These are phyloP conservation scores for Globisporangium cederbergense DNA, from an alignment of 352 stramenopile species.

Conservation along the genomic window DNA sequence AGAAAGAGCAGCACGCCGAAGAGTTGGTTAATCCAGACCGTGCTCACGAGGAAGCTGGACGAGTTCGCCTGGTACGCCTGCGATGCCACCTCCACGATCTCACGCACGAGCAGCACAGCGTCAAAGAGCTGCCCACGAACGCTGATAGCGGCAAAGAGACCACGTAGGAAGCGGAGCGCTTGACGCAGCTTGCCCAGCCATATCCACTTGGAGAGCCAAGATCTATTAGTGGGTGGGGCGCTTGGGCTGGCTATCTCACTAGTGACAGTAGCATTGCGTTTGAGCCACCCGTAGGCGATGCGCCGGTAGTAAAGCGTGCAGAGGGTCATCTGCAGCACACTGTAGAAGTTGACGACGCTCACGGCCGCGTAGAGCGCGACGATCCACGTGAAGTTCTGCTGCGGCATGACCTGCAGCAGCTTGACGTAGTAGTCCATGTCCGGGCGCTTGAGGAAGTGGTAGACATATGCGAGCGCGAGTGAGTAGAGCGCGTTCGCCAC, in stretches of 20 bases:
- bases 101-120: slow-evolving; percentile 18
- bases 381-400: slow-evolving; percentile 12
- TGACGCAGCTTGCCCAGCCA: not conserved
- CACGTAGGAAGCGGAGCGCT: not conserved
- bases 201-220: not conserved
- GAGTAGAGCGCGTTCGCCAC: slow-evolving; percentile 14
- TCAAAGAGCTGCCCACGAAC: slow-evolving; percentile 26
- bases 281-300: slow-evolving; percentile 7
- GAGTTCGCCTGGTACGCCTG: slow-evolving; percentile 29
- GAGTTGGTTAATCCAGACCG: slow-evolving; percentile 31
- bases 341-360: slow-evolving; percentile 15
- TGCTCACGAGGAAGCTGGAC: slow-evolving; percentile 23
- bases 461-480: slow-evolving; percentile 14
- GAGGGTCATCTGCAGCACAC: slow-evolving; percentile 8
- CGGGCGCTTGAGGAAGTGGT: slow-evolving; percentile 6
- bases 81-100: slow-evolving; percentile 23
- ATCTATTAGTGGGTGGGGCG: not conserved
- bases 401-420: slow-evolving; percentile 14
- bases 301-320: slow-evolving; percentile 10
- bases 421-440: slow-evolving; percentile 16
- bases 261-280: not conserved
- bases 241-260: not conserved
- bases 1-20: slow-evolving; percentile 23
- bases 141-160: slow-evolving; percentile 14
- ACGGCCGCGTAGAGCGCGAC: slow-evolving; percentile 12